Base-by-base conservation (phyloP, 2,329 filamentous ascomycete genomes). In the Metarhizium guizhouense region DNA sequence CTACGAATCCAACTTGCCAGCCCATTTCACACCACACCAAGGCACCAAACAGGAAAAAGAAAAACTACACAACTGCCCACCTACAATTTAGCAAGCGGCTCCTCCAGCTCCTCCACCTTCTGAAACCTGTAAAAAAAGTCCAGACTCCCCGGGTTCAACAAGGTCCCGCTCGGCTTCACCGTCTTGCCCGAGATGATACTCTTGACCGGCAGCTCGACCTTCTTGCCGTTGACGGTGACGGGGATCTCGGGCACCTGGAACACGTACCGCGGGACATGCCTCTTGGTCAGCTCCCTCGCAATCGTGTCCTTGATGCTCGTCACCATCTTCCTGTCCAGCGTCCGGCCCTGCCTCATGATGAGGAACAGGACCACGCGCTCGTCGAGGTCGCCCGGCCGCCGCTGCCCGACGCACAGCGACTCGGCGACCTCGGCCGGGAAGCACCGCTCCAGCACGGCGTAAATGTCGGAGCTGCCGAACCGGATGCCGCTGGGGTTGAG, bases 221-320 rank as follows among this genome's bases (percentile, higher is more conserved):
- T 94, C 68, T 94, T 94, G 52, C 89, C 71, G 66, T 93, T 94
- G 59, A 94, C 84, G 0, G 89, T 94, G 0, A 85, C 87, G 58
- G 89, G 90, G 66, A 94, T 91, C 62, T 88, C 89, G 18, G 84
- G 85, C 6, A 87, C 89, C 72, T 90, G 84, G 67, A 93, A 93
- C 20, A 94, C 77, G 67, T 85, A 90, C 66, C 77, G 85, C 1
- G 90, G 90, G 14, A 93, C 86, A 71, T 93, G 90, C 54, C 89
- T 74, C 67, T 85, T 84, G 47, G 85, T 88, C 64, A 86, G 71
- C 60, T 87, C 85, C 60, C 73, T 77, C 4, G 76, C 77, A 64
- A 95, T 90, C 11, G 80, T 81, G 14, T 75, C 74, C 67, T 85
- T 87, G 0, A 94, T 74, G 10, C 78, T 75, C 2, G 68, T 67